These are phyloP conservation scores for Phytophthora litchii DNA, from an alignment of 352 stramenopile species.

Conservation along the genomic window DNA sequence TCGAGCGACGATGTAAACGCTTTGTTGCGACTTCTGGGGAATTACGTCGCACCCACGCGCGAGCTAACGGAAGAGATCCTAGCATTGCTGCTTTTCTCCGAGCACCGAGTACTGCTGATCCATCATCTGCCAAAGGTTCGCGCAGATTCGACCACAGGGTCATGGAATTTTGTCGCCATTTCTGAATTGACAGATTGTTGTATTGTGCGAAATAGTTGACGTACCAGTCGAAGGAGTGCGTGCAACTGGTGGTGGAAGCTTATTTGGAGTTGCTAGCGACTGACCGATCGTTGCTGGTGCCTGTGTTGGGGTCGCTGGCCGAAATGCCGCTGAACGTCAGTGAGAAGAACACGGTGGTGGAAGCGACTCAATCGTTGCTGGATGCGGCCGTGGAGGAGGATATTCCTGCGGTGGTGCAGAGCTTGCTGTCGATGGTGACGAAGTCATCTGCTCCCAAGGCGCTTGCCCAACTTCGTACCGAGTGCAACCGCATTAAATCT, in stretches of 20 bases:
- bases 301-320: conserved; percentile 76
- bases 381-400: conserved; percentile 80
- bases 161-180: conserved; percentile 3
- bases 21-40: conserved; percentile 75
- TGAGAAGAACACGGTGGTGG: conserved; percentile 73
- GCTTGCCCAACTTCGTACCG: conserved; percentile 54
- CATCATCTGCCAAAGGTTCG: conserved; percentile 79
- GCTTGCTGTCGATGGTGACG: conserved; percentile 75
- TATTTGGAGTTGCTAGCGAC: conserved; percentile 80
- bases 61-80: conserved; percentile 79
- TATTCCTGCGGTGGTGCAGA: conserved; percentile 78
- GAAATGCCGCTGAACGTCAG: conserved; percentile 67
- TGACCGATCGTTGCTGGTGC: conserved; percentile 78
- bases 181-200: neutral
- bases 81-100: conserved; percentile 71
- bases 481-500: conserved; percentile 65
- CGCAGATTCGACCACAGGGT: neutral
- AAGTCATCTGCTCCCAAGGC: conserved; percentile 50
- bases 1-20: conserved; percentile 72
- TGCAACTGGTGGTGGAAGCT: conserved; percentile 71
- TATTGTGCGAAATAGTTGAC: conserved; percentile 65
- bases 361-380: conserved; percentile 71
- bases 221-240: conserved; percentile 82
- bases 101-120: conserved; percentile 79
- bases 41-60: conserved; percentile 70